Conservation (phyloP, 352 stramenopile genomes). For the Phytopythium montanum region DNA sequence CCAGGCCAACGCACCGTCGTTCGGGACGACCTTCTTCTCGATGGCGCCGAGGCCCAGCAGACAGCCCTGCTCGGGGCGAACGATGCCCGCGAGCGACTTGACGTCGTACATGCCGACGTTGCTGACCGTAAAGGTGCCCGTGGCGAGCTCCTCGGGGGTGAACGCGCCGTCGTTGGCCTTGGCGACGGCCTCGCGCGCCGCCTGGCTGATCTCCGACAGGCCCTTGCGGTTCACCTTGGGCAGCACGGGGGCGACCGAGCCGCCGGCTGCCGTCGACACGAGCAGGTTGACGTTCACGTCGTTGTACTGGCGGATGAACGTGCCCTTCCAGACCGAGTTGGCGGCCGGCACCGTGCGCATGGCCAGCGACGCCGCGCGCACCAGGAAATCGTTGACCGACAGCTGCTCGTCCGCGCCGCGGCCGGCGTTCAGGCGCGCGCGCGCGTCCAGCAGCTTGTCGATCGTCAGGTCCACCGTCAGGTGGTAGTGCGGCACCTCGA, state of each 20-base stretch:
- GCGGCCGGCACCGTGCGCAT: constrained; percentile 96
- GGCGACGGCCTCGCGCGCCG: constrained; percentile 66
- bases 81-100: constrained; percentile 93
- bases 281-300: constrained; percentile 94
- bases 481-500: constrained; percentile 97
- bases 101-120: constrained; percentile 98
- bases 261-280: constrained; percentile 55
- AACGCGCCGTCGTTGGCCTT: constrained; percentile 32
- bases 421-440: constrained; percentile 91
- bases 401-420: constrained; percentile 91
- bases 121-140: constrained; percentile 95
- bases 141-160: constrained; percentile 49
- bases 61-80: constrained; percentile 91
- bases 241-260: constrained; percentile 97
- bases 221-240: constrained; percentile 86
- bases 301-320: constrained; percentile 95
- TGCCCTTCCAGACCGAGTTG: constrained; percentile 84
- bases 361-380: constrained; percentile 94
- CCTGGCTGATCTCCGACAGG: constrained; percentile 88
- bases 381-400: constrained; percentile 98
- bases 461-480: constrained; percentile 93
- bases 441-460: constrained; percentile 87
- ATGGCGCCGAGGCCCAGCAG: constrained; percentile 93
- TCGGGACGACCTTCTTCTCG: constrained; percentile 94
- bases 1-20: constrained; percentile 62